Evolutionary conservation across 805 yeast genomes (phyloP).

Genomic region (Nakazawaea holstii): DNA sequence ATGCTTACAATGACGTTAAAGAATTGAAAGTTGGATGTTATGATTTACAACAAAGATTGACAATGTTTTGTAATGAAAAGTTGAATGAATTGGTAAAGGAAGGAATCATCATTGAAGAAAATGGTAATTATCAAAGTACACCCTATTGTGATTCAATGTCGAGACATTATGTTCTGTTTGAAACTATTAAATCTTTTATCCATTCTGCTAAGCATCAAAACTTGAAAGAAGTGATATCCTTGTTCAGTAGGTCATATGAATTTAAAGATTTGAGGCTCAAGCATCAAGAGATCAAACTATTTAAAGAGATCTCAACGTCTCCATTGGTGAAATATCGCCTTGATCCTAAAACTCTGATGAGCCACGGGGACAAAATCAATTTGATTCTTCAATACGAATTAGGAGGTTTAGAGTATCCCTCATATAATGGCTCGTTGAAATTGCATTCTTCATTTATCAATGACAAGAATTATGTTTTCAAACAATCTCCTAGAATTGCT

Average conservation of each 20-base stretch:
- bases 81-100: constrained; percentile 27
- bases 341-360: constrained; percentile 23
- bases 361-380: constrained; percentile 31
- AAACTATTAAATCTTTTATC: constrained; percentile 34
- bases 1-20: constrained; percentile 30
- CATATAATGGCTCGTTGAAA: constrained; percentile 33
- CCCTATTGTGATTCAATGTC: constrained; percentile 44
- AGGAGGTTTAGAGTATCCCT: constrained; percentile 44
- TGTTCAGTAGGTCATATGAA: constrained; percentile 34
- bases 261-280: constrained; percentile 35
- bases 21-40: constrained; percentile 8
- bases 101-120: constrained; percentile 21
- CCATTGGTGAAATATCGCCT: constrained; percentile 33
- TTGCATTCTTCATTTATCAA: constrained; percentile 33
- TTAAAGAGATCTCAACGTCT: constrained; percentile 35
- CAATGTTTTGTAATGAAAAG: constrained; percentile 27
- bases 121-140: constrained; percentile 24
- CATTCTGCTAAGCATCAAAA: constrained; percentile 13
- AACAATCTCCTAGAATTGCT: constrained; percentile 35
- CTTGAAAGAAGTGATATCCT: constrained; percentile 17
- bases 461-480: constrained; percentile 39
- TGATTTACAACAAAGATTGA: constrained; percentile 26
- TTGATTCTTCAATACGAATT: constrained; percentile 44
- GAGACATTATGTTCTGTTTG: constrained; percentile 38
- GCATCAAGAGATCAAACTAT: constrained; percentile 38